Base-by-base conservation (phyloP, 1,139 yeast species). In the Debaryomyces coudertii region DNA sequence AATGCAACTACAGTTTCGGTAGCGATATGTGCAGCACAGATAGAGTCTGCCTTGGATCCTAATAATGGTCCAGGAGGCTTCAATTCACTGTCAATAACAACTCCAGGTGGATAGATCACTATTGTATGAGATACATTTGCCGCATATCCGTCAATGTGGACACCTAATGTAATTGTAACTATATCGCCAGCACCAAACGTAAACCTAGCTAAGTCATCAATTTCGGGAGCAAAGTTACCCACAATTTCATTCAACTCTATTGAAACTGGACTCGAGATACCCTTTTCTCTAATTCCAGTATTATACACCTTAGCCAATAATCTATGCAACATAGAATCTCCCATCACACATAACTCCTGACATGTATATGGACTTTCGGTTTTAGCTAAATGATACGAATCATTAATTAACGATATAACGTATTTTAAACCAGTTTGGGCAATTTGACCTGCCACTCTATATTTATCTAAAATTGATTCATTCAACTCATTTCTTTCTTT, bases 131-230 rank as follows among this genome's bases (percentile, higher is more conserved):
- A 82, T 6, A 82, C 83, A 61, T 83, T 82, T 4, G 96, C 85
- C 14, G 97, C 87, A 69, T 92, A 93, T 42, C 99, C 99, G 65
- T 93, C 99, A 56, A 93, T 82, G 54, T 93, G 97, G 48, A 87
- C 92, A 40, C 97, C 98, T 33, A 90, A 74, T 18, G 87, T 74
- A 47, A 93, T 79, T 48, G 93, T 90, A 35, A 88, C 90, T 42
- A 92, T 75, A 63, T 93, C 98, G 44, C 98, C 98, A 29, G 83
- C 82, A 47, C 73, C 69, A 60, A 88, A 81, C 38, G 68, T 66
- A 51, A 77, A 72, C 48, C 73, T 71, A 14, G 79, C 55, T 36
- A 68, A 73, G 56, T 88, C 96, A 57, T 82, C 90, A 44, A 86
- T 67, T 66, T 90, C 97, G 40, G 99, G 99, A 31, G 96, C 77